phyloP scores from a whole-genome alignment of 208 protist genomes.

The Lotmaria passim region DNA sequence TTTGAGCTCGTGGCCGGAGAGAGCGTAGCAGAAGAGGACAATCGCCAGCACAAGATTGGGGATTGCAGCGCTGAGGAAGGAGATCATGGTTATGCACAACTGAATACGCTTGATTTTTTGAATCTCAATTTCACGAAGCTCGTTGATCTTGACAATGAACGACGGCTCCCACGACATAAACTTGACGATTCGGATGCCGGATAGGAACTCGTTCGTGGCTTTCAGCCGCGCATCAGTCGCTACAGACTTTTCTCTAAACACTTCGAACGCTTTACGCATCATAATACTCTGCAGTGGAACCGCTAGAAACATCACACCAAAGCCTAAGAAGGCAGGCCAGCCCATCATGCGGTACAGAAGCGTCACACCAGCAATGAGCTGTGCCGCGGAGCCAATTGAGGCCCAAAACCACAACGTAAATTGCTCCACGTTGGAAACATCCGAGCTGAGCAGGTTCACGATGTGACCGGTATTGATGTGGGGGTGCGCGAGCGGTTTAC shows the following conservation, averaged over 20 bases:
- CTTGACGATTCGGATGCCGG: constrained; percentile 92
- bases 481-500: constrained; percentile 52
- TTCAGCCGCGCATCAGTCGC: constrained; percentile 90
- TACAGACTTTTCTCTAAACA: constrained; percentile 24
- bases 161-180: constrained; percentile 91
- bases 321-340: not conserved
- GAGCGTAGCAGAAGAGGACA: constrained; percentile 57
- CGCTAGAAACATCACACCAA: not conserved
- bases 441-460: constrained; percentile 85
- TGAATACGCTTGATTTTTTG: not conserved
- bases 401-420: constrained; percentile 35
- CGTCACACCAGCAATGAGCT: not conserved
- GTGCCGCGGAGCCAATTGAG: not conserved
- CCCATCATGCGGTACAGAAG: not conserved
- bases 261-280: constrained; percentile 36
- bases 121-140: not conserved
- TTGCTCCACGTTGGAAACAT: constrained; percentile 52
- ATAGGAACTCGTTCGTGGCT: constrained; percentile 91
- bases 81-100: not conserved
- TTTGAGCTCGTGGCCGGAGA: constrained; percentile 62
- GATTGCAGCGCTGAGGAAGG: constrained; percentile 1
- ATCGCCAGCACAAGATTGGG: constrained; percentile 57
- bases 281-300: constrained; percentile 74
- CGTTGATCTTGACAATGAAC: not conserved
- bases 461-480: constrained; percentile 81